Evolutionary conservation across 495 filamentous ascomycete genomes (phyloP), one percentile per base, ranked within the genome.

Genomic region (Lineolata rhizophorae): DNA sequence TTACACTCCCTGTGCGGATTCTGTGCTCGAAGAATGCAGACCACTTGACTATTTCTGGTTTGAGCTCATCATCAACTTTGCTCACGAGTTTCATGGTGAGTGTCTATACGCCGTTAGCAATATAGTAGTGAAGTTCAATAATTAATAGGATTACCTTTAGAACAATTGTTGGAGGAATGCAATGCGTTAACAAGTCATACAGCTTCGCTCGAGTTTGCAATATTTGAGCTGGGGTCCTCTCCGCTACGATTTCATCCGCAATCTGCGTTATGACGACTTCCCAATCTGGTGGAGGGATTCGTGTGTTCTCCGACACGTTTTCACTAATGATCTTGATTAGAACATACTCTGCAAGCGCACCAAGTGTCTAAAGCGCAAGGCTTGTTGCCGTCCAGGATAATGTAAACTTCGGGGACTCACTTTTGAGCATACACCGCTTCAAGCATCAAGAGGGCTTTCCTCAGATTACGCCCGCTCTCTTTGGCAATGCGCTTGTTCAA

Each of bases 351-450:
- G 11, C 3, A 29, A 4, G 10, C 16, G 18, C n/a, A 15, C 30
- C n/a, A n/a, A n/a, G n/a, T n/a, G n/a, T n/a, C n/a, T n/a, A n/a
- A n/a, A n/a, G n/a, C n/a, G n/a, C n/a, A n/a, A n/a, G n/a, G n/a
- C n/a, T n/a, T n/a, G n/a, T n/a, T n/a, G n/a, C n/a, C n/a, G n/a
- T n/a, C n/a, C n/a, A n/a, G n/a, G n/a, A n/a, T n/a, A n/a, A n/a
- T n/a, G n/a, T n/a, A n/a, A n/a, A n/a, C n/a, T n/a, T n/a, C n/a
- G 14, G 20, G 26, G 21, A 47, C 66, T 44, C 58, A 94, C 87
- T 92, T 95, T 44, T 93, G 83, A 29, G 87, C 87, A 58, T 95
- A 78, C 24, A 94, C 76, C 11, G 85, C 76, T 57, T 97, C 87
- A 44, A 77, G 85, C 82, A 95, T 95, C 38, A 97, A 60, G 47